These are phyloP conservation scores for Thraustotheca clavata DNA, from an alignment of 352 stramenopile species.

Conservation along the genomic window DNA sequence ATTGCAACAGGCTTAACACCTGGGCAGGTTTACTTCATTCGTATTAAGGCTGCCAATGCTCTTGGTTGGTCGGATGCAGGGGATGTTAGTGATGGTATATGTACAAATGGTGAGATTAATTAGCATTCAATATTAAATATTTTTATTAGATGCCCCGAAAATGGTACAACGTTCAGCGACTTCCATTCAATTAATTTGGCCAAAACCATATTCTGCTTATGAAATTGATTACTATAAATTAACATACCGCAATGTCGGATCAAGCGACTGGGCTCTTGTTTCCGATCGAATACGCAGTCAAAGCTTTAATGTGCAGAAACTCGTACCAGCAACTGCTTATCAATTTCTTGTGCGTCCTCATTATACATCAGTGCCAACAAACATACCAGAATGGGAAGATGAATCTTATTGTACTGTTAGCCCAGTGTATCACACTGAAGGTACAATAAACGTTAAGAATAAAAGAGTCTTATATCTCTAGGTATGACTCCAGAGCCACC, in stretches of 20 bases:
- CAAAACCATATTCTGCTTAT: constrained; percentile 41
- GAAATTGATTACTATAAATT: constrained; percentile 44
- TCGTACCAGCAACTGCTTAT: constrained; percentile 40
- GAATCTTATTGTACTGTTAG: constrained; percentile 23
- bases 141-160: no score
- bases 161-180: background rate
- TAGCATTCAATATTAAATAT: background rate
- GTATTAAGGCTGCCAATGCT: constrained; percentile 34
- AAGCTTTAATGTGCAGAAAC: constrained; percentile 21
- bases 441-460: background rate
- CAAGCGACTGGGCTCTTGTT: constrained; percentile 29
- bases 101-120: constrained; percentile 30
- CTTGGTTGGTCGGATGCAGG: constrained; percentile 44
- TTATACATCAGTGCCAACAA: constrained; percentile 19
- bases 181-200: constrained; percentile 31
- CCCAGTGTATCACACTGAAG: constrained; percentile 13
- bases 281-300: constrained; percentile 24
- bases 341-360: constrained; percentile 45
- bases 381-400: constrained; percentile 31
- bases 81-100: constrained; percentile 40
- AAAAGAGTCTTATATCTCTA: constrained; percentile 25
- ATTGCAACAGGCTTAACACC: constrained; percentile 28
- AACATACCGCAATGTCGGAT: constrained; percentile 30
- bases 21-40: constrained; percentile 45
- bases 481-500: constrained; percentile 36